Percentiles rank a stretch among this genome's conserved stretches.
These are phyloP conservation scores for Puccinia brachypodii DNA, from an alignment of 1,284 basidiomycete species.

Conservation along the genomic window DNA sequence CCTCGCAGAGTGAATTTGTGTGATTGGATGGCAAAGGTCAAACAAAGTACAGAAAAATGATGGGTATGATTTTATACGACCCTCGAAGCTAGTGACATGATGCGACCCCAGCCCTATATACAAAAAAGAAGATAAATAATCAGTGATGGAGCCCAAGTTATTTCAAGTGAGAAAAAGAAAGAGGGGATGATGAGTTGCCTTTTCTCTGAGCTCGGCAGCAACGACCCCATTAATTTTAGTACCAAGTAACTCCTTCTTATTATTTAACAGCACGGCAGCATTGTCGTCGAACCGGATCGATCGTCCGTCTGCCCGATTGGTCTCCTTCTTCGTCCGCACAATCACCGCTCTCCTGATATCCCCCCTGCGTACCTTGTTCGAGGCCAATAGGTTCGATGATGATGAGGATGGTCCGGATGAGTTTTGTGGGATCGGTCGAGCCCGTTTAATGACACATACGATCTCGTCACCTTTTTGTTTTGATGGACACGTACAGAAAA, in stretches of 20 bases:
- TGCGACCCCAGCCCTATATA: constrained; percentile 38
- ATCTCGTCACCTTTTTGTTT: constrained; percentile 80
- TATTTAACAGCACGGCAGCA: constrained; percentile 91
- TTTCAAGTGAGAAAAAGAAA: background rate
- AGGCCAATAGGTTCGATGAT: constrained; percentile 55
- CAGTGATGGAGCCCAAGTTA: background rate
- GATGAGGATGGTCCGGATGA: constrained; percentile 38
- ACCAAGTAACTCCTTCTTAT: constrained; percentile 94
- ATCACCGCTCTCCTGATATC: constrained; percentile 93
- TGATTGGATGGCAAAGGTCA: background rate
- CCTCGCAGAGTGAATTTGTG: background rate
- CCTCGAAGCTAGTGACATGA: constrained; percentile 43
- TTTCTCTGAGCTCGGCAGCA: constrained; percentile 81
- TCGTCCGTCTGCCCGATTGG: constrained; percentile 80
- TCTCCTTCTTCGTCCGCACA: constrained; percentile 81
- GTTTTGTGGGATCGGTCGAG: constrained; percentile 68
- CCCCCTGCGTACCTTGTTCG: constrained; percentile 69
- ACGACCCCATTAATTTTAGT: constrained; percentile 93
- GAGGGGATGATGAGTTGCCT: constrained; percentile 54
- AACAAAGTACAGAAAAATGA: background rate
- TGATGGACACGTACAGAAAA: background rate
- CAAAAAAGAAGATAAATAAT: background rate
- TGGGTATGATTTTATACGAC: constrained; percentile 23
- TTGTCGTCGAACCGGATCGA: constrained; percentile 94
- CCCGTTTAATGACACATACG: constrained; percentile 91